Evolutionary conservation across 352 stramenopile species (phyloP).

Genomic region (Plasmopara muralis): DNA sequence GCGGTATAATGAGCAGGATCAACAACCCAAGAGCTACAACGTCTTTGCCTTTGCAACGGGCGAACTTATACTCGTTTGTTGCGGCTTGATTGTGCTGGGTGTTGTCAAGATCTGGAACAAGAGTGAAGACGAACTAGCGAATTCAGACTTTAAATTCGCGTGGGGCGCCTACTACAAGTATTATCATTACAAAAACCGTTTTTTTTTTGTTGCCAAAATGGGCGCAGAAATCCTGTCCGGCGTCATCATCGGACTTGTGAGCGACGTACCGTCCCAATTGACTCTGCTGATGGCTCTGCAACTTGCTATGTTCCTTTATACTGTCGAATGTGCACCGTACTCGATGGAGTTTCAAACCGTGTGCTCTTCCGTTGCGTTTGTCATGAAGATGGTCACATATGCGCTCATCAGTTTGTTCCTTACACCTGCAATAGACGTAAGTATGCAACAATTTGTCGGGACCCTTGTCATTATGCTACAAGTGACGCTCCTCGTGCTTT

Average conservation of each 20-base stretch:
- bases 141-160: conserved; percentile 72
- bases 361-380: conserved; percentile 57
- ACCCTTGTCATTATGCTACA: conserved; percentile 65
- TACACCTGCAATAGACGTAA: conserved; percentile 38
- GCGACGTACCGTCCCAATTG: conserved; percentile 65
- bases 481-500: conserved; percentile 54
- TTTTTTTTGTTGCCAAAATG: conserved; percentile 80
- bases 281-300: conserved; percentile 66
- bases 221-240: conserved; percentile 65
- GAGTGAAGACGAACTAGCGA: conserved; percentile 39
- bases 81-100: conserved; percentile 56
- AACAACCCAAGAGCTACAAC: conserved; percentile 31
- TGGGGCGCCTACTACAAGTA: conserved; percentile 82
- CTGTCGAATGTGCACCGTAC: conserved; percentile 53
- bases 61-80: conserved; percentile 57
- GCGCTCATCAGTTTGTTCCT: conserved; percentile 73
- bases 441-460: conserved; percentile 47
- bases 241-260: conserved; percentile 67
- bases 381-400: conserved; percentile 84
- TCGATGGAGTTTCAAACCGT: conserved; percentile 68
- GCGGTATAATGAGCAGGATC: conserved; percentile 53
- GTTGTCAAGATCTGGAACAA: conserved; percentile 65
- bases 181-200: conserved; percentile 52
- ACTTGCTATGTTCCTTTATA: conserved; percentile 71
- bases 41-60: conserved; percentile 54